phyloP scores from a whole-genome alignment of 139 green algal genomes.

The Micractinium sp. region DNA sequence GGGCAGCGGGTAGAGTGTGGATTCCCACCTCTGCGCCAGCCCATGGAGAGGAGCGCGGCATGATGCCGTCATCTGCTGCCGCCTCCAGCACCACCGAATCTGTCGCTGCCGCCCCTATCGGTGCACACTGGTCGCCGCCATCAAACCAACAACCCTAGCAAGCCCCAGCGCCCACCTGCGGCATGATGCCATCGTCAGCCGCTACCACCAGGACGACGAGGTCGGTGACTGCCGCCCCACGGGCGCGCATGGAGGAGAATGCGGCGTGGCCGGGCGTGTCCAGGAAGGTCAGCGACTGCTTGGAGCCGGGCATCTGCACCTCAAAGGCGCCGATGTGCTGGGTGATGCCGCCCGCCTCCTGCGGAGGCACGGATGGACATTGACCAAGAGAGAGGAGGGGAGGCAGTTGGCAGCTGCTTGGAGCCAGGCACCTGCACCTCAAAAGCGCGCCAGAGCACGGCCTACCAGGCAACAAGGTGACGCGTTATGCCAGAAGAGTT shows the following conservation, averaged over 20 bases:
- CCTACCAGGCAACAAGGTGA: neutral
- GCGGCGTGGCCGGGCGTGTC: conserved; percentile 96
- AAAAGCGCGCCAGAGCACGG: neutral
- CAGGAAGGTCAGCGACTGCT: conserved; percentile 83
- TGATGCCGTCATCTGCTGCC: too few relatives aligned
- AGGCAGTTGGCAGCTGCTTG: neutral
- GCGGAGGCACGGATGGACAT: neutral
- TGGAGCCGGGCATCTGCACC: conserved; percentile 70
- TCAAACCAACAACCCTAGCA: too few relatives aligned
- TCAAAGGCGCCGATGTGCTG: conserved; percentile 94
- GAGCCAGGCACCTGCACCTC: too few relatives aligned
- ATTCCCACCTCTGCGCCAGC: too few relatives aligned
- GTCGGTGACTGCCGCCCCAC: conserved; percentile 85
- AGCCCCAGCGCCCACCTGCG: conserved; percentile 60
- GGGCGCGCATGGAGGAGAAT: conserved; percentile 88
- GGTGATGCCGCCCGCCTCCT: conserved; percentile 95
- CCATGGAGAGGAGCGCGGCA: too few relatives aligned
- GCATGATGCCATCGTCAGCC: conserved; percentile 93
- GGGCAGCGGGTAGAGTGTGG: too few relatives aligned
- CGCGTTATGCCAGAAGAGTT: too few relatives aligned
- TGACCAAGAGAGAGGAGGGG: neutral
- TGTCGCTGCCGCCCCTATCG: too few relatives aligned
- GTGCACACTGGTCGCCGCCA: too few relatives aligned
- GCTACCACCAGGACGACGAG: conserved; percentile 91
- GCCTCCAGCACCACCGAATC: too few relatives aligned